Base-by-base conservation (phyloP, 2,329 filamentous ascomycete species). In the Coniochaeta hoffmannii region DNA sequence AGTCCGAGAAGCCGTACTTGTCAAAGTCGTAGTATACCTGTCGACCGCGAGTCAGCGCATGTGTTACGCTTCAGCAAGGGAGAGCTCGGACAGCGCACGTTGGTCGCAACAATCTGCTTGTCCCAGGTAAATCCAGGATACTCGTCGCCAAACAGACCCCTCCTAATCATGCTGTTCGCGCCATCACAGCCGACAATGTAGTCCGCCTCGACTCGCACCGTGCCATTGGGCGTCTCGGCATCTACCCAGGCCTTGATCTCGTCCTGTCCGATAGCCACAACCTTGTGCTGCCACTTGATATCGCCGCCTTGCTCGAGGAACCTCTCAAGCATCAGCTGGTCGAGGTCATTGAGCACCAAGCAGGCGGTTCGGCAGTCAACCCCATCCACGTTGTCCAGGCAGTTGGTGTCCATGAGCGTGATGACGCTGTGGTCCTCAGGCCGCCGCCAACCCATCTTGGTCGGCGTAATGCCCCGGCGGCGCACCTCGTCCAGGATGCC, bases 21-120 rank as follows among this genome's bases (percentile, higher is more conserved):
- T 74, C 69, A 56, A 86, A 83, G 60, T 83, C 79, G 57, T 86
- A 83, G 64, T 85, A 85, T 11, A 81, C 79, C 81, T 85, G 51
- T 7, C 36, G 17, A 9, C 17, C 19, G n/a, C n/a, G n/a, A 0
- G 22, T 63, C 8, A 62, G 56, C 51, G n/a, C 4, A n/a, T n/a
- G 10, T 9, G 8, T 50, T n/a, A n/a, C n/a, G 17, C 36, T 22
- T n/a, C 9, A 50, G 49, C 28, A 12, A 6, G 12, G 12, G 19
- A 9, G 4, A 15, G 14, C n/a, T 22, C 24, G 11, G 15, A n/a
- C n/a, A 50, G 14, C 74, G 64, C 61, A 81, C 80, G 69, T 86
- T 85, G 6, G 82, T 85, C 46, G 82, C 82, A 15, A 86, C 75
- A 56, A 86, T 82, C 63, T 83, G 80, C 56, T 74, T 73, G 54